Evolutionary conservation across 192 early-diverging fungal genomes (phyloP), one percentile per base, ranked within the genome.

Genomic region (Phlyctochytrium arcticum): DNA sequence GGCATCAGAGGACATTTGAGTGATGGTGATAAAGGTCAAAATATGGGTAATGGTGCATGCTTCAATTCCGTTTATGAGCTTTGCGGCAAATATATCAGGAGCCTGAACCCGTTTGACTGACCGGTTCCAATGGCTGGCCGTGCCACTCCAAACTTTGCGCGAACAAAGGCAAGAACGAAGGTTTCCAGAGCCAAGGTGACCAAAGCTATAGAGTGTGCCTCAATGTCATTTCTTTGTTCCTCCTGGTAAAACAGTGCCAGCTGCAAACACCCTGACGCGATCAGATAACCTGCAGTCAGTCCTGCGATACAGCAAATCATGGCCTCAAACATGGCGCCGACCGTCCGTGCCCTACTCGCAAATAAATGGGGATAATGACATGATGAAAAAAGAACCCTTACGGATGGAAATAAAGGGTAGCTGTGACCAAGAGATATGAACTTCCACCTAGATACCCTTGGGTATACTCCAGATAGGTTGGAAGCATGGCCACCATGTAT

Each of bases 111-210:
- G 2, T 34, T 5, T 10, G 73, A 65, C 34, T 73, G 73, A 19
- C 75, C 82, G 23, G 79, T 81, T 30, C 54, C 65, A 21, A 84
- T 74, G 35, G 82, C 77, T 6, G 75, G 71, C 8, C 79, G 56
- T 17, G 49, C 44, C 9, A 66, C 62, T n/a, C 24, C 36, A 21
- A 29, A 66, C 47, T 81, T 81, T 26, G 82, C 82, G 60, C 80
- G 79, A 60, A 80, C 75, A 42, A 81, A 81, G 33, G 79, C 79
- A 61, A 81, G 35, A 1, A 66, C 30, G 66, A 77, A 84, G 57
- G 77, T 80, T 6, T 36, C 60, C 46, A 30, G 10, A 2, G 47
- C 12, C n/a, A 57, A 29, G n/a, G 29, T 37, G 6, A n/a, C 29
- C 31, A 66, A 21, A 5, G 64, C 64, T 31, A 66, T 56, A 7